phyloP scores from a whole-genome alignment of 192 early-diverging fungal genomes.

The Coemansia guatemalensis region DNA sequence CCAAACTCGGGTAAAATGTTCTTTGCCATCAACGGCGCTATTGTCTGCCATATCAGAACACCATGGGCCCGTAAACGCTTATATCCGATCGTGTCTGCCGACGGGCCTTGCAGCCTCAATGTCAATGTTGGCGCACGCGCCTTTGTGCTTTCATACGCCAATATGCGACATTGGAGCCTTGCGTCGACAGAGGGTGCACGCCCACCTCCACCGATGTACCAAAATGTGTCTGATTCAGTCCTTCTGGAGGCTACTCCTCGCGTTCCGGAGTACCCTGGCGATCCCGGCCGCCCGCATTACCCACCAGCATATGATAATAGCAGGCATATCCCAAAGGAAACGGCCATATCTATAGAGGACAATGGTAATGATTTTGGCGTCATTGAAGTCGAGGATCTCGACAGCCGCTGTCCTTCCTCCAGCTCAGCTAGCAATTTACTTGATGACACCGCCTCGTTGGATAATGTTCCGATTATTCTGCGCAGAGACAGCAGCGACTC shows the following conservation, averaged over 20 bases:
- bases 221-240: slow-evolving; percentile 62
- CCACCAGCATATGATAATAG: slow-evolving; percentile 31
- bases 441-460: not conserved
- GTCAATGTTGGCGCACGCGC: slow-evolving; percentile 47
- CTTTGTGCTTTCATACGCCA: slow-evolving; percentile 49
- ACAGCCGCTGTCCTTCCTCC: not conserved
- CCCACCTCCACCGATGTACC: slow-evolving; percentile 55
- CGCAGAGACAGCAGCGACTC: slow-evolving; percentile 14
- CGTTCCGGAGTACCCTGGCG: not conserved
- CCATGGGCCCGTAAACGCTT: slow-evolving; percentile 62
- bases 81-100: slow-evolving; percentile 54
- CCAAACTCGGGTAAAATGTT: slow-evolving; percentile 70
- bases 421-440: not conserved
- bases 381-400: not conserved
- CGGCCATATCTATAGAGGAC: slow-evolving; percentile 7
- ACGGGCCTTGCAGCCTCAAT: slow-evolving; percentile 44
- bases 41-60: slow-evolving; percentile 60
- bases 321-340: not conserved
- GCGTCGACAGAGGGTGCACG: slow-evolving; percentile 43
- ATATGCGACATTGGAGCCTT: slow-evolving; percentile 51
- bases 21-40: slow-evolving; percentile 70
- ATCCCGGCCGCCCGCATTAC: not conserved
- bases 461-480: not conserved
- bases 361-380: slow-evolving; percentile 2
- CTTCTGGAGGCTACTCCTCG: slow-evolving; percentile 43